Percentiles rank a stretch among this genome's conserved stretches.
Evolutionary conservation across 179 eudicot species (phyloP).

Genomic region (Beta corolliflora): DNA sequence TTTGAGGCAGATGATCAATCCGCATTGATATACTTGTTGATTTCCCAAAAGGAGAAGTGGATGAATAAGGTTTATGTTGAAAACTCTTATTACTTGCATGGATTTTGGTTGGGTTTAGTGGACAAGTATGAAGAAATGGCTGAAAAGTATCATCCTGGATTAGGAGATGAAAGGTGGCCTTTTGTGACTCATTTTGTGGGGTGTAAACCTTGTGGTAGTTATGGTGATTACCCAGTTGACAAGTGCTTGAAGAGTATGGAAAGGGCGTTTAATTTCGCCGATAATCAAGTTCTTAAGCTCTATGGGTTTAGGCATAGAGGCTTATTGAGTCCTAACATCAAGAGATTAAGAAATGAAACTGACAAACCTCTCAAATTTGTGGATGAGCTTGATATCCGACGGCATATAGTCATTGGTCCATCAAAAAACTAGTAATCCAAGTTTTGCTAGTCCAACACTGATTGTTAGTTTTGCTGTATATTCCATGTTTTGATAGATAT

Average conservation of each 20-base stretch:
- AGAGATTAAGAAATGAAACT: conserved; percentile 68
- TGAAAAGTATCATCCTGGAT: conserved; percentile 71
- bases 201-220: conserved; percentile 93
- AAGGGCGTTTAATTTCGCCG: conserved; percentile 91
- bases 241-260: conserved; percentile 89
- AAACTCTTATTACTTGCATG: conserved; percentile 77
- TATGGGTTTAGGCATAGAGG: conserved; percentile 92
- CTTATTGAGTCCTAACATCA: conserved; percentile 74
- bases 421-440: conserved; percentile 11
- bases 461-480: neutral
- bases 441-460: neutral
- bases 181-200: conserved; percentile 96
- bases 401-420: conserved; percentile 34
- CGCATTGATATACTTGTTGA: conserved; percentile 70
- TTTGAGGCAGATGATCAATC: conserved; percentile 95
- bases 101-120: conserved; percentile 84
- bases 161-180: conserved; percentile 94
- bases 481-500: too few species aligned
- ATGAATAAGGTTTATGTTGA: conserved; percentile 73
- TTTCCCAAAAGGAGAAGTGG: conserved; percentile 50
- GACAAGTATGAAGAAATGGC: conserved; percentile 82
- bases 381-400: conserved; percentile 65
- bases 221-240: conserved; percentile 83
- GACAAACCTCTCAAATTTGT: conserved; percentile 55
- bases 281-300: conserved; percentile 78